Percentiles rank a stretch among this genome's conserved stretches.
Conservation (phyloP, 352 stramenopile genomes). For the Pelagophyceae sp. region DNA sequence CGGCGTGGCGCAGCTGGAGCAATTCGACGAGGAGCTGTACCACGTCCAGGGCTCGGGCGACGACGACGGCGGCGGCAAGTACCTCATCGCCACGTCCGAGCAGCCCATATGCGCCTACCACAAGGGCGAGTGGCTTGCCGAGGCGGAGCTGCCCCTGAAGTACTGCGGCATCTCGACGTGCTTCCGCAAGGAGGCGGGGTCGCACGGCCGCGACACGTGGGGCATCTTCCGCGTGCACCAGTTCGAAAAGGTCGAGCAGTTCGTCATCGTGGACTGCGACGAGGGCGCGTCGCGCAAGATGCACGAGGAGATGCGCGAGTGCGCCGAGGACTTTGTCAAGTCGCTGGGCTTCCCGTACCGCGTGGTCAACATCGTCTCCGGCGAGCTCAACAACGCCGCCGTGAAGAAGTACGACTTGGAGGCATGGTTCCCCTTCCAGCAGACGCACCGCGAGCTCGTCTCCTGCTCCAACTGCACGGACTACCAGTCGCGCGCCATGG, state of each 20-base stretch:
- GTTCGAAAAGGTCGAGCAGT: constrained; percentile 99
- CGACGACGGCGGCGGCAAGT: constrained; percentile 83
- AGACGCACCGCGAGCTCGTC: constrained; percentile 96
- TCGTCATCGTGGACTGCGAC: constrained; percentile 86
- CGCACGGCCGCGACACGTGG: constrained; percentile 96
- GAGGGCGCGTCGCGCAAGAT: constrained; percentile 78
- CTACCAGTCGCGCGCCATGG: constrained; percentile 92
- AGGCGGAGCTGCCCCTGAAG: constrained; percentile 61
- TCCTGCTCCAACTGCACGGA: constrained; percentile 98
- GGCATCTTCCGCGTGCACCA: constrained; percentile 99
- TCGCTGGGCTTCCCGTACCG: constrained; percentile 93
- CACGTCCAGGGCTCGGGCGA: constrained; percentile 86
- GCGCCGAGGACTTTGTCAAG: constrained; percentile 95
- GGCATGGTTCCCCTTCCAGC: constrained; percentile 97
- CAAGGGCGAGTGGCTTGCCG: constrained; percentile 81
- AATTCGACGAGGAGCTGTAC: constrained; percentile 99
- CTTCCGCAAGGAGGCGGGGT: constrained; percentile 98
- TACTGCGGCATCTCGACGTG: constrained; percentile 95
- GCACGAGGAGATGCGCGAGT: constrained; percentile 69
- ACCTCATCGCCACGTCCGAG: constrained; percentile 98
- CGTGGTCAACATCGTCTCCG: constrained; percentile 97
- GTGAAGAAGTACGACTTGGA: constrained; percentile 99
- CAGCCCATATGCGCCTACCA: constrained; percentile 98
- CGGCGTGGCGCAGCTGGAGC: constrained; percentile 93
- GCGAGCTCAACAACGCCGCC: constrained; percentile 92